Base-by-base conservation (phyloP, 768 basidiomycete species). In the Tulasnella sp. region DNA sequence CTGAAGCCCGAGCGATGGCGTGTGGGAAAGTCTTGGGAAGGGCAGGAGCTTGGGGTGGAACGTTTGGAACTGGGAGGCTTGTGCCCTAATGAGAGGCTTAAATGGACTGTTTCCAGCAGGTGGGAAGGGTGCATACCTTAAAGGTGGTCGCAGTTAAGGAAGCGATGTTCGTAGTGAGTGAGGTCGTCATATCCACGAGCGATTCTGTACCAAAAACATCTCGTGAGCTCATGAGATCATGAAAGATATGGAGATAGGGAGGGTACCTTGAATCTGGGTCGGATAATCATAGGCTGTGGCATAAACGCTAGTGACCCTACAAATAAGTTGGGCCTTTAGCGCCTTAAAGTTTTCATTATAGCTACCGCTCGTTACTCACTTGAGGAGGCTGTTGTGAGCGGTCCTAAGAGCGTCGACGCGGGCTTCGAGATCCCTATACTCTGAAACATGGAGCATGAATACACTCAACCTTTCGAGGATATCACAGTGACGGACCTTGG, bases 381-480 rank as follows among this genome's bases (percentile, higher is more conserved):
- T 96, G 73, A 94, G 78, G 51, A 97, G 63, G 2, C 78, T 68
- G 55, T 85, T 68, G 68, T 95, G 92, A 3, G 89, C 85, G 47
- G 78, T 74, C 64, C 83, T 81, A 54, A 99, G 81, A 29, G 90
- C 91, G 72, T 99, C 96, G 42, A 98, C 96, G 58, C 91, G 86
- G 48, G 84, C 78, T 73, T 99, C 96, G 64, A 99, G 83, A 69
- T 95, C 90, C 68, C 85, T 93, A 79, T 98, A 99, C 71, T 99
- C 95, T 89, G 75, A 63, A 24, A 26, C 2, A n/a, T n/a, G n/a
- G n/a, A n/a, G n/a, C n/a, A n/a, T n/a, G n/a, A n/a, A n/a, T n/a
- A n/a, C n/a, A n/a, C n/a, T n/a, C n/a, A n/a, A n/a, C n/a, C n/a
- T n/a, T n/a, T n/a, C 9, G 10, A 48, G 41, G 30, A 54, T n/a